Evolutionary conservation across 495 filamentous ascomycete species (phyloP), one percentile per base, ranked within the genome.

Genomic region (Extremus antarcticus): DNA sequence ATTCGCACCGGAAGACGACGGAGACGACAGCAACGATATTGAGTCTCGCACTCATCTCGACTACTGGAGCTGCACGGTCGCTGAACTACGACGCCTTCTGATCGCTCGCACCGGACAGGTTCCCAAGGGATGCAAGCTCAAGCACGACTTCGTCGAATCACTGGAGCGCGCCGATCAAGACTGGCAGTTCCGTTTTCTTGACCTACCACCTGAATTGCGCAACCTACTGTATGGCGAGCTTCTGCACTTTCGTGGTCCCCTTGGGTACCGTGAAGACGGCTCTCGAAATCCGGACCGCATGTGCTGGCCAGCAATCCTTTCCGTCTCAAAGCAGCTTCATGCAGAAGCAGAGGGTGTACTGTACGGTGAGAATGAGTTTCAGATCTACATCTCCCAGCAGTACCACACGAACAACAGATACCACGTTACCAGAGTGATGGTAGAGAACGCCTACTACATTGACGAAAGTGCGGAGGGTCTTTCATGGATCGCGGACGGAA

Each of bases 201-300:
- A 43, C 16, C 51, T 53, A 9, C 25, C 51, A 10, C 39, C 51
- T 17, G 51, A 53, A 39, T 23, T 53, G 3, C 51, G 51, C 24
- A 46, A 45, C 51, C 20, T 7, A 13, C 3, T 53, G 10, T 53
- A 53, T 35, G 25, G n/a, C 19, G 51, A 45, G 38, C 40, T 53
- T 13, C 40, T 53, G 41, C 29, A 35, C 29, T 35, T 35, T 35
- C 29, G 29, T 7, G 29, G 13, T 35, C 7, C 4, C 7, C 16
- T 17, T 45, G n/a, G 16, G 7, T 7, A 9, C 41, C 41, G n/a
- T 17, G 7, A 45, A 4, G 7, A 7, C 7, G 41, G 15, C n/a
- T 9, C n/a, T 45, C 7, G 8, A n/a, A 17, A 45, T 13, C 7
- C 13, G 29, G 13, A 13, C 7, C 41, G 41, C 15, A 45, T 7